Evolutionary conservation across 129 eudicot genomes (phyloP).

Genomic region (Silybum marianum): DNA sequence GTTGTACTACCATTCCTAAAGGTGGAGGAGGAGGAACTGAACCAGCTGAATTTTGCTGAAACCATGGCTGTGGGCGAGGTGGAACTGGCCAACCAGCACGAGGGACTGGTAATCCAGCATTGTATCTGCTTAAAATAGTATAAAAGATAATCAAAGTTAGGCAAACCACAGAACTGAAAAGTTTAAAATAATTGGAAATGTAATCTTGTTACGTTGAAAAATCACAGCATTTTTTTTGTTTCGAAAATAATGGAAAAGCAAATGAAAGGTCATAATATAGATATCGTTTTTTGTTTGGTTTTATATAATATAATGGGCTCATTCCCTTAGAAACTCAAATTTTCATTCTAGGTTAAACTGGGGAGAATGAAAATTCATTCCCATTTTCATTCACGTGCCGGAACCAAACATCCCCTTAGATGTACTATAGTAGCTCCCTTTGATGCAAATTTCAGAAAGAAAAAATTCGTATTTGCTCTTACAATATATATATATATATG

Average conservation of each 20-base stretch:
- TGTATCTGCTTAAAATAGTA: constrained; percentile 54
- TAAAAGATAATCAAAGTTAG: neutral
- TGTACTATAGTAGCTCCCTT: neutral
- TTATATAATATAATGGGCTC: too few species aligned
- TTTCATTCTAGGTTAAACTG: too few species aligned
- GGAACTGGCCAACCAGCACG: constrained; percentile 82
- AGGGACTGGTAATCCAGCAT: constrained; percentile 63
- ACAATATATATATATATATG: too few species aligned
- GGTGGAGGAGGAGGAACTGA: constrained; percentile 63
- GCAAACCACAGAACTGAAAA: neutral
- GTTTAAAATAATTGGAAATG: neutral
- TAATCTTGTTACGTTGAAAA: neutral
- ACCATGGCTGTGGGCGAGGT: constrained; percentile 95
- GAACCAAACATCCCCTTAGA: neutral
- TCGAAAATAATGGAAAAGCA: neutral
- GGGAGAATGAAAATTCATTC: too few species aligned
- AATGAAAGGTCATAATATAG: neutral
- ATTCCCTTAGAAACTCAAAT: too few species aligned
- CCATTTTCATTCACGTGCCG: too few species aligned
- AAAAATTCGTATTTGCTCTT: neutral
- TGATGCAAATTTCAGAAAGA: neutral
- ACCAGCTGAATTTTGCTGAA: constrained; percentile 52
- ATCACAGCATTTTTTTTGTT: neutral
- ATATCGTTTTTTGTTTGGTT: neutral
- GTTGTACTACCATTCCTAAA: constrained; percentile 62